Base-by-base conservation (phyloP, 2,329 filamentous ascomycete genomes). In the Penicillium brasilianum region DNA sequence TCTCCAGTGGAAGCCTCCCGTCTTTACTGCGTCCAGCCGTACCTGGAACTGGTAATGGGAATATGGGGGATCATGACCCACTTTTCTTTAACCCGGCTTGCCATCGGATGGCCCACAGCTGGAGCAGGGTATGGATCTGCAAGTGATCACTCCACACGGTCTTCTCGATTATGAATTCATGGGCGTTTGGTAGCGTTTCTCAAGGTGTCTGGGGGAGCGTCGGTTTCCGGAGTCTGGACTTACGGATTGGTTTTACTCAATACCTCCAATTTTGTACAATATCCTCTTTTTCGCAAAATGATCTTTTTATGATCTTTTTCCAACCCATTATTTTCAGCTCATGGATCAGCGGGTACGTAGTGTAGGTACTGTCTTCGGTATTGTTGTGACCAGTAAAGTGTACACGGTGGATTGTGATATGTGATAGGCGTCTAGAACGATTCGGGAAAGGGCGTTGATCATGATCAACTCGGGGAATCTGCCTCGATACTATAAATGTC, bases 1-100 rank as follows among this genome's bases (percentile, higher is more conserved):
- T 70, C 87, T 99, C 59, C 90, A 93, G 71, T 99, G 95, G 95
- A 98, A 96, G 77, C 94, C 95, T 11, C 95, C 95, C 0, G 91
- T 97, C 0, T 98, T 98, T 73, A 93, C 90, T 28, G 93, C 94
- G 0, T 91, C 90, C 14, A 91, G 88, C 68, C 85, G 94, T 69
- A 98, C 94, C 13, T 98, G 95, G 95, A 96, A 93, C 63, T 98
- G 94, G 94, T 97, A 72, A 73, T 55, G n/a, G 20, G 39, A 37
- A 20, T 39, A 13, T 7, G n/a, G 22, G 7, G 25, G 6, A 28
- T 59, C 50, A 57, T 2, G 49, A 50, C 25, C 52, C 36, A 36
- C 39, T 58, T 36, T 13, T 14, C n/a, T n/a, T 22, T 13, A 36
- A 14, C 34, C 11, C 11, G 39, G 18, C 18, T 43, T 18, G 18